Base-by-base conservation (phyloP, 2,329 filamentous ascomycete species). In the Apiospora arundinis region DNA sequence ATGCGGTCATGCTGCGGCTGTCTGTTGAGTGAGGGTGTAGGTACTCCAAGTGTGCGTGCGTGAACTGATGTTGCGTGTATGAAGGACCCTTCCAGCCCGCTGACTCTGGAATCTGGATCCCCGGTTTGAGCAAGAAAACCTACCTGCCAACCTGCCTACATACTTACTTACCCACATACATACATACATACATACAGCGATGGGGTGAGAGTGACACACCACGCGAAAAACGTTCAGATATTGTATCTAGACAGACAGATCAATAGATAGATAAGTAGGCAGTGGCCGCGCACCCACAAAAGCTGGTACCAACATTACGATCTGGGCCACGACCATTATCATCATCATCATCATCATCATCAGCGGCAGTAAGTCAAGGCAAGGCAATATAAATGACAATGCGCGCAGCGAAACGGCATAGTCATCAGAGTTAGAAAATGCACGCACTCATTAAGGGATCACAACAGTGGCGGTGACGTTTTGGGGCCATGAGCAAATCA, bases 361-460 rank as follows among this genome's bases (percentile, higher is more conserved):
- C 48, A 48, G 21, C n/a, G 6, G 46, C 46, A 48, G 46, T 18
- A 18, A 18, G 46, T 9, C 48, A 12, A 16, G n/a, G n/a, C 5
- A 2, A 16, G 11, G 14, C 14, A 8, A 28, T 25, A 25, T 14
- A 8, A 42, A 14, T 2, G 9, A 9, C 48, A 25, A 52, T 28
- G 48, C 48, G 12, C n/a, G 48, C 48, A 25, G n/a, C 8, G 5
- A 25, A 21, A 14, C 11, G 7, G 18, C 52, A 37, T 60, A 21
- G 16, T 40, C 56, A 63, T n/a, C 32, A 40, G 32, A 40, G 18
- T 40, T 28, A 23, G 2, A 11, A 63, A 40, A 63, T 37, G 28
- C 56, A 40, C 32, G 28, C 56, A 63, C n/a, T 63, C 56, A 9
- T 63, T 11, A 9, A 63, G 56, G 56, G 56, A n/a, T n/a, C 56